These are phyloP conservation scores for Immersiporthe knoxdaviesiana DNA, from an alignment of 2,329 filamentous ascomycete species.

Conservation along the genomic window DNA sequence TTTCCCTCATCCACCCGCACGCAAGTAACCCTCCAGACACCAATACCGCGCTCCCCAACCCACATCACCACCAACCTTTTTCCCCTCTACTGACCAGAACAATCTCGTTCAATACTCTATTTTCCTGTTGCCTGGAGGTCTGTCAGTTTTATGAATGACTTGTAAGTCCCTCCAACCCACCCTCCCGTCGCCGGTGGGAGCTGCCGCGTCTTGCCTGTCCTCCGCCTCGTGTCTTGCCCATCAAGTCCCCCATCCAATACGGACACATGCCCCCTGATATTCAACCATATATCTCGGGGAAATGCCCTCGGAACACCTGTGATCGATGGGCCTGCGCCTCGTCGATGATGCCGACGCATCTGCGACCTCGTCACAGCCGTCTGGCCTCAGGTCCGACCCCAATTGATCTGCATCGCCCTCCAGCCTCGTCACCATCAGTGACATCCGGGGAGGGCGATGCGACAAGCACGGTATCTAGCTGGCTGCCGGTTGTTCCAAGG, in stretches of 20 bases:
- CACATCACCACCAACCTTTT: constrained; percentile 29
- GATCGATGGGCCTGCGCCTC: constrained; percentile 43
- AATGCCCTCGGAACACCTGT: constrained; percentile 33
- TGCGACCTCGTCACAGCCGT: constrained; percentile 32
- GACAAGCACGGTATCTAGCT: constrained; percentile 45
- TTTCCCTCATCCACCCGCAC: constrained; percentile 37
- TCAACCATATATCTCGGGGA: constrained; percentile 36
- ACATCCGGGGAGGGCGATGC: constrained; percentile 45
- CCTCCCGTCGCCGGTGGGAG: constrained; percentile 34
- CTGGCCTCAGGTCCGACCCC: constrained; percentile 36
- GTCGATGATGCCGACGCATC: constrained; percentile 40
- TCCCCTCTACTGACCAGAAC: constrained; percentile 15
- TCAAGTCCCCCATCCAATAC: constrained; percentile 43
- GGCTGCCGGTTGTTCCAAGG: constrained; percentile 31
- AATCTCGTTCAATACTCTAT: constrained; percentile 25
- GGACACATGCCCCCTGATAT: constrained; percentile 42
- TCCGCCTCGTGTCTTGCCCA: constrained; percentile 39
- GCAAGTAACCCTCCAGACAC: constrained; percentile 36
- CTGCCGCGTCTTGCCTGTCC: constrained; percentile 33
- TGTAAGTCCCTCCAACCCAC: constrained; percentile 48
- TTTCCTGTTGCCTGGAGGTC: constrained; percentile 42
- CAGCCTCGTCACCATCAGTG: constrained; percentile 55
- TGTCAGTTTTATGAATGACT: constrained; percentile 56
- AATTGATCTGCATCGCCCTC: constrained; percentile 50
- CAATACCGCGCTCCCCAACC: constrained; percentile 31